phyloP scores from a whole-genome alignment of 2,329 filamentous ascomycete species.

The Cryphonectria naterciae region DNA sequence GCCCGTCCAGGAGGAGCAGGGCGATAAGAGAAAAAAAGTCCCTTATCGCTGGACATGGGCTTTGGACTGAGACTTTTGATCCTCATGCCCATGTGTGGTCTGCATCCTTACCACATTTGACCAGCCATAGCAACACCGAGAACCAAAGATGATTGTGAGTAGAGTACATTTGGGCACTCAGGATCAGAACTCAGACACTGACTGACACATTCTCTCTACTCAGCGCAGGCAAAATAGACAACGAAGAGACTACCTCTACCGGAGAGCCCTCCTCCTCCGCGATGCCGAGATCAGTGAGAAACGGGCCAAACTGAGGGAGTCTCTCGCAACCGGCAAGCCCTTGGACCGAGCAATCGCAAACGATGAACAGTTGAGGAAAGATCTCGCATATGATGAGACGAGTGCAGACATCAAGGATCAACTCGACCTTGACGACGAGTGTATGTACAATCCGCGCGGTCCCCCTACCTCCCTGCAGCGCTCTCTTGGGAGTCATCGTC shows the following conservation, averaged over 20 bases:
- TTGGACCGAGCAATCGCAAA: conserved; percentile 82
- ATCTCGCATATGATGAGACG: conserved; percentile 94
- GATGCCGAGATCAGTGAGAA: conserved; percentile 95
- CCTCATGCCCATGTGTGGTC: background rate
- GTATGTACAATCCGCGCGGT: conserved; percentile 42
- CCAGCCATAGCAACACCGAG: background rate
- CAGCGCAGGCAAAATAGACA: conserved; percentile 76
- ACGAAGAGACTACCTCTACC: conserved; percentile 86
- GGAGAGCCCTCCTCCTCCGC: conserved; percentile 81
- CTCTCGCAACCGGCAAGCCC: conserved; percentile 86
- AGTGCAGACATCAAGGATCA: conserved; percentile 70
- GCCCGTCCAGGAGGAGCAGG: background rate
- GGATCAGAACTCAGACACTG: conserved; percentile 18
- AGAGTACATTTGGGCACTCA: background rate
- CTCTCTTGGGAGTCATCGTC: background rate
- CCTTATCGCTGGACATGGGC: conserved; percentile 3
- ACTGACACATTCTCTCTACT: conserved; percentile 24
- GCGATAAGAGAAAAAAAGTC: conserved; percentile 13
- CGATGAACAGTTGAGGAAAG: conserved; percentile 80
- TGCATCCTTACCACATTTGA: background rate
- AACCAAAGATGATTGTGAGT: conserved; percentile 44
- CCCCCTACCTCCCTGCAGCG: background rate
- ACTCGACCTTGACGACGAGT: conserved; percentile 84
- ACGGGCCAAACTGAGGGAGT: conserved; percentile 81
- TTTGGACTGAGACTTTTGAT: background rate